phyloP scores from a whole-genome alignment of 2,329 filamentous ascomycete genomes.

The Knufia petricola region DNA sequence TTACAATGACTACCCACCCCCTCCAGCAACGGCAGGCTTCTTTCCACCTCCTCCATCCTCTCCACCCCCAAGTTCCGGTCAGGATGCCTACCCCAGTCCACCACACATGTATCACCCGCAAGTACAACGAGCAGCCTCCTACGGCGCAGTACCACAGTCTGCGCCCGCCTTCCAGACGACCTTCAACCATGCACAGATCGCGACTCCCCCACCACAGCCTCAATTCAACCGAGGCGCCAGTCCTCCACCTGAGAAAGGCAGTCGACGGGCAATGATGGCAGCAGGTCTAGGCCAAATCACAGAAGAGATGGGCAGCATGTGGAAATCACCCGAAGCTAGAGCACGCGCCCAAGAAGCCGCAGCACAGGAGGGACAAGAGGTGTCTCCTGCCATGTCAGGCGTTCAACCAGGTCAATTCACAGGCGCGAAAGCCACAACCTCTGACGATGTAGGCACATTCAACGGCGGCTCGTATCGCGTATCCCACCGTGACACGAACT shows the following conservation, averaged over 20 bases:
- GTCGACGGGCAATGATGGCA: background rate
- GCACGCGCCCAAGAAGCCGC: background rate
- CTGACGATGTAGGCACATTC: conserved; percentile 90
- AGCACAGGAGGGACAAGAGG: conserved; percentile 1
- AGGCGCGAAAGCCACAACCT: conserved; percentile 52
- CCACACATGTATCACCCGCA: conserved; percentile 20
- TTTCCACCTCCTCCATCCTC: conserved; percentile 19
- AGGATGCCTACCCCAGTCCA: conserved; percentile 10
- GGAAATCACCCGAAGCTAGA: conserved; percentile 12
- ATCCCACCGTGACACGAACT: conserved; percentile 84
- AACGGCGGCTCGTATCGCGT: conserved; percentile 93
- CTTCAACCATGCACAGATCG: conserved; percentile 19
- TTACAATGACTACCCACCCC: conserved; percentile 16
- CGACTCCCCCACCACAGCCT: conserved; percentile 11
- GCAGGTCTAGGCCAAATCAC: conserved; percentile 4
- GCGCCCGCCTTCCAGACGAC: conserved; percentile 20
- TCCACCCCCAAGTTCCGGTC: conserved; percentile 17
- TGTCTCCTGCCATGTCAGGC: conserved; percentile 1
- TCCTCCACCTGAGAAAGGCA: conserved; percentile 7
- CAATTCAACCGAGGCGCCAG: conserved; percentile 2
- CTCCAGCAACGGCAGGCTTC: conserved; percentile 20
- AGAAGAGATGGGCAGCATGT: conserved; percentile 16
- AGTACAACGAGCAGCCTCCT: conserved; percentile 19
- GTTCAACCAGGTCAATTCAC: conserved; percentile 45
- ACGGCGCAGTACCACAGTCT: conserved; percentile 19